Conservation (phyloP, 2,329 filamentous ascomycete species). For the Colletotrichum phormii region DNA sequence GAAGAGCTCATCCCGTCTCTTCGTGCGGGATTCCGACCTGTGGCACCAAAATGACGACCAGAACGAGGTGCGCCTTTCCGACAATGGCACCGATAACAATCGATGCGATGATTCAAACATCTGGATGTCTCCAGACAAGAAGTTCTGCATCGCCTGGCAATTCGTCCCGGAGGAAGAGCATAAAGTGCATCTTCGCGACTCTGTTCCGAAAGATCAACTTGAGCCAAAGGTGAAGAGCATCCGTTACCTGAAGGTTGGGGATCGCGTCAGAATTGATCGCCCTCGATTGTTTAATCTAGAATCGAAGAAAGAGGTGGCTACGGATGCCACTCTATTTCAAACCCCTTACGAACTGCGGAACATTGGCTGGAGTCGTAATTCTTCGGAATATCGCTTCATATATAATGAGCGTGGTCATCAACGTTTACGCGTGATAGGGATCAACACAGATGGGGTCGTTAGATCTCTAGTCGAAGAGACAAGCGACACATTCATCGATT, state of each 20-base stretch:
- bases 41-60: not conserved
- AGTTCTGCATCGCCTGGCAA: conserved; percentile 41
- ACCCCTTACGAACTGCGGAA: conserved; percentile 40
- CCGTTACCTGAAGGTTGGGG: conserved; percentile 44
- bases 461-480: conserved; percentile 40
- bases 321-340: conserved; percentile 40
- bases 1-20: not conserved
- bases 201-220: conserved; percentile 43
- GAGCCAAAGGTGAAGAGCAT: conserved; percentile 41
- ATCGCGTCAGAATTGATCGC: conserved; percentile 39
- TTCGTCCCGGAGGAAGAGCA: conserved; percentile 38
- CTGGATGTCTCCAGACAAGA: conserved; percentile 36
- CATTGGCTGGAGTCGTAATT: conserved; percentile 41
- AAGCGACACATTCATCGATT: conserved; percentile 41
- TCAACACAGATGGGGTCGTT: conserved; percentile 36
- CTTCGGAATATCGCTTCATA: conserved; percentile 42
- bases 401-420: conserved; percentile 45
- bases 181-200: conserved; percentile 40
- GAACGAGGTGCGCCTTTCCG: not conserved
- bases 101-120: conserved; percentile 23
- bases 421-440: conserved; percentile 37
- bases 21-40: not conserved
- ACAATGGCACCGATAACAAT: not conserved
- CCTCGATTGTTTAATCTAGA: conserved; percentile 43
- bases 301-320: conserved; percentile 37